Evolutionary conservation across 1,284 basidiomycete species (phyloP).

Genomic region (Chalciporus sp.): DNA sequence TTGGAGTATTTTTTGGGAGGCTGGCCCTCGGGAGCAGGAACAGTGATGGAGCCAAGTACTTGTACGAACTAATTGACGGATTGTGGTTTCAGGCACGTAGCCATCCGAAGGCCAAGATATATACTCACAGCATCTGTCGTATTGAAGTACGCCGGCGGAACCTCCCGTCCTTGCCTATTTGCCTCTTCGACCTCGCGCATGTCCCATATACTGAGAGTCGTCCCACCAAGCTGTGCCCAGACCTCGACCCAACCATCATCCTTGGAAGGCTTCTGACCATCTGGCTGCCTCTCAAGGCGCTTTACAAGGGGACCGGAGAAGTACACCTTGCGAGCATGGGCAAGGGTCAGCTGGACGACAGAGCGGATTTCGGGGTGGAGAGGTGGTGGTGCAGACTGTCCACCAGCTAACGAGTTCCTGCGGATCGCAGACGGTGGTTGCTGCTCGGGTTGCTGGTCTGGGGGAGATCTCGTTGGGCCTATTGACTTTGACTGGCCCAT

Average conservation of each 20-base stretch:
- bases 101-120: background rate
- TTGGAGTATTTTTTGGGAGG: slow-evolving; percentile 67
- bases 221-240: slow-evolving; percentile 93
- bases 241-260: slow-evolving; percentile 91
- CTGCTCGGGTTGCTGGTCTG: slow-evolving; percentile 21
- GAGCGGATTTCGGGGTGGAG: slow-evolving; percentile 81
- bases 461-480: slow-evolving; percentile 27
- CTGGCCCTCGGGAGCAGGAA: slow-evolving; percentile 49
- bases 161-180: slow-evolving; percentile 76
- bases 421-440: slow-evolving; percentile 15
- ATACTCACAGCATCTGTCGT: slow-evolving; percentile 80
- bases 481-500: slow-evolving; percentile 37
- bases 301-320: slow-evolving; percentile 80
- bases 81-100: slow-evolving; percentile 8
- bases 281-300: slow-evolving; percentile 71
- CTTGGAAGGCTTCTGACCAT: slow-evolving; percentile 70
- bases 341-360: slow-evolving; percentile 65
- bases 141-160: slow-evolving; percentile 86
- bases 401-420: slow-evolving; percentile 26
- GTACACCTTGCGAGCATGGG: slow-evolving; percentile 78
- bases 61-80: slow-evolving; percentile 59
- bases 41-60: slow-evolving; percentile 72
- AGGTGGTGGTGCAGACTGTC: slow-evolving; percentile 33
- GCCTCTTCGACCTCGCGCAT: slow-evolving; percentile 85
- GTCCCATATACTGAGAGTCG: slow-evolving; percentile 90